These are phyloP conservation scores for Populus davidiana DNA, from an alignment of 345 rosid species.

Conservation along the genomic window DNA sequence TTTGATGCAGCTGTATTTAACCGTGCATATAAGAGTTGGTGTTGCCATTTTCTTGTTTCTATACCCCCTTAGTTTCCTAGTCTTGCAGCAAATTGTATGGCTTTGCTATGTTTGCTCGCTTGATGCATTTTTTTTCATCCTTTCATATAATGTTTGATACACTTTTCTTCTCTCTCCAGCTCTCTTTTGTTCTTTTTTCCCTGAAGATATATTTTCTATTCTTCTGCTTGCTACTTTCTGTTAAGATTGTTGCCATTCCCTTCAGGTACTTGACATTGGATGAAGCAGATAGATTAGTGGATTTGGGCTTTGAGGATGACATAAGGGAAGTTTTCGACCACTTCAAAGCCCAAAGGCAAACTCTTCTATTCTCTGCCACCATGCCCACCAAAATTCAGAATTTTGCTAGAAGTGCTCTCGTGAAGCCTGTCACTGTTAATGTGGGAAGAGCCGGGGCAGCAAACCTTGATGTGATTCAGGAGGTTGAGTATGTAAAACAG, in stretches of 20 bases:
- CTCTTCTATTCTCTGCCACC: slow-evolving; percentile 86
- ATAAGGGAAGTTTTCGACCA: slow-evolving; percentile 86
- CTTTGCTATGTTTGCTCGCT: neutral
- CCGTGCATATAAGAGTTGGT: neutral
- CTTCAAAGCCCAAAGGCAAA: slow-evolving; percentile 83
- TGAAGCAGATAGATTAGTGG: slow-evolving; percentile 94
- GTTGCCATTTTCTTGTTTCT: neutral
- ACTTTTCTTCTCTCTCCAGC: neutral
- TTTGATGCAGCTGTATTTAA: neutral
- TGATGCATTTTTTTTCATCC: neutral
- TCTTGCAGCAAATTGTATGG: neutral
- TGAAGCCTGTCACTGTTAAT: slow-evolving; percentile 78
- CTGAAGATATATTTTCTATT: neutral
- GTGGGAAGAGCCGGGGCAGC: slow-evolving; percentile 99
- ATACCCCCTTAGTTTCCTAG: neutral
- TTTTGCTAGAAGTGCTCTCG: slow-evolving; percentile 84
- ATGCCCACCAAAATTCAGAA: slow-evolving; percentile 96
- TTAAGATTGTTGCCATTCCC: slow-evolving; percentile 11
- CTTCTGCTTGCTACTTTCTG: neutral
- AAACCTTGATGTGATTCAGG: slow-evolving; percentile 94
- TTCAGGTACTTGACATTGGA: slow-evolving; percentile 89
- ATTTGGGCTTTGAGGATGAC: slow-evolving; percentile 96
- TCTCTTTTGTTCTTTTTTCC: neutral
- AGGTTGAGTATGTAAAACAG: slow-evolving; percentile 92
- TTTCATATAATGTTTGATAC: too few relatives aligned